These are phyloP conservation scores for Cryptococcus sp. DNA, from an alignment of 1,284 basidiomycete genomes.

Conservation along the genomic window DNA sequence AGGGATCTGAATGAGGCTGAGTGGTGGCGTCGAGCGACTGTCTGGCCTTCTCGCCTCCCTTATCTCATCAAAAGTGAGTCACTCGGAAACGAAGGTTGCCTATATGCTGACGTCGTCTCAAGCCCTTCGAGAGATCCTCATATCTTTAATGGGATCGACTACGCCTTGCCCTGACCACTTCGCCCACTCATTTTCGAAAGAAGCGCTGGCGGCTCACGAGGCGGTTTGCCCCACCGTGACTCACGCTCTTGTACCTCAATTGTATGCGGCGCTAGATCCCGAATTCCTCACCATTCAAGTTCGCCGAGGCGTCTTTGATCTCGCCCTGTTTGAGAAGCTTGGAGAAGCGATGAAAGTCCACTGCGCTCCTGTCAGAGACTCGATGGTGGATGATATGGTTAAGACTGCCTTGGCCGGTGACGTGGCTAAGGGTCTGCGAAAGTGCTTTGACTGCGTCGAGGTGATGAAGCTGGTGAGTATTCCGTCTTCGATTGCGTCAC, in stretches of 20 bases:
- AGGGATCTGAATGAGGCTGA: slow-evolving; percentile 53
- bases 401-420: slow-evolving; percentile 61
- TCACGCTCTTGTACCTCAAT: slow-evolving; percentile 49
- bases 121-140: slow-evolving; percentile 78
- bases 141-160: slow-evolving; percentile 68
- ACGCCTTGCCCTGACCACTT: slow-evolving; percentile 46
- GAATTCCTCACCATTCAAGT: slow-evolving; percentile 77
- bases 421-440: slow-evolving; percentile 72
- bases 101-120: slow-evolving; percentile 25
- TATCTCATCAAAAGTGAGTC: slow-evolving; percentile 60
- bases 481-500: neutral
- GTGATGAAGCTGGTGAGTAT: slow-evolving; percentile 86
- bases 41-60: slow-evolving; percentile 74
- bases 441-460: slow-evolving; percentile 89
- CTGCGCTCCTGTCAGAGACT: slow-evolving; percentile 90
- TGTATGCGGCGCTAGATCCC: slow-evolving; percentile 57
- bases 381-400: slow-evolving; percentile 80
- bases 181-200: slow-evolving; percentile 57
- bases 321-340: slow-evolving; percentile 75
- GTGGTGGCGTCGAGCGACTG: slow-evolving; percentile 36
- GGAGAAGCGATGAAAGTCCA: slow-evolving; percentile 83
- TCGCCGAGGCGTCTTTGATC: slow-evolving; percentile 72
- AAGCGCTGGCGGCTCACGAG: slow-evolving; percentile 61
- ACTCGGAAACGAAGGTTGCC: neutral
- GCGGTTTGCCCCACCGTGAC: slow-evolving; percentile 63